Evolutionary conservation across 768 basidiomycete species (phyloP), one percentile per base, ranked within the genome.

Genomic region (Collybia mongolica): DNA sequence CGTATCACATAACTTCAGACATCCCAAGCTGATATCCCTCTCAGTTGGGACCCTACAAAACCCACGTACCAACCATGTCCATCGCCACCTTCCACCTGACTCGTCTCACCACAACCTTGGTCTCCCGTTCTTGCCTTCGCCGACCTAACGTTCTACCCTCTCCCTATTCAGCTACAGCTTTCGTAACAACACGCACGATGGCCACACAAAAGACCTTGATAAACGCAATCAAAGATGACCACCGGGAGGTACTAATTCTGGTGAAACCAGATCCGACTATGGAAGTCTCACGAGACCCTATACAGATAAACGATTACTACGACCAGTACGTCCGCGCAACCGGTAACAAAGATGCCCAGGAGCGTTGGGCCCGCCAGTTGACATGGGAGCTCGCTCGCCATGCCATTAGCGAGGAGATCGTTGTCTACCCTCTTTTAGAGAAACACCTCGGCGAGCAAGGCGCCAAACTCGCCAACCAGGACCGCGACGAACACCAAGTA

Each of bases 341-440:
- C 0, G 75, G 72, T 1, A 70, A 84, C 55, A 48, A 62, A 20
- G 76, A 80, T 26, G 72, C 72, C 0, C 78, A 82, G 59, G 65
- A 60, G 2, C 74, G 80, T 6, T 84, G 81, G 82, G 69, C 78
- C 0, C 70, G 70, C 39, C 81, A 83, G 60, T 66, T 84, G 5
- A 72, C 66, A 12, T 84, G 82, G 83, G 81, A 82, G 63, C 68
- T 84, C 36, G 82, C 81, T 1, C 72, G 81, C 0, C 83, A 84
- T 51, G 78, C 82, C 3, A 75, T 79, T 6, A 80, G 76, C 14
- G 83, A 85, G 60, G 84, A 86, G 60, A 74, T 84, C 35, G 70
- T 86, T 32, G 77, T 84, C 0, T 85, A 85, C 56, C 83, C 83
- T 12, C 70, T 83, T 39, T 76, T 84, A 71, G 82, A 84, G 58